Evolutionary conservation across 306 rosid genomes (phyloP), one percentile per base, ranked within the genome.

Genomic region (Vigna radiata): DNA sequence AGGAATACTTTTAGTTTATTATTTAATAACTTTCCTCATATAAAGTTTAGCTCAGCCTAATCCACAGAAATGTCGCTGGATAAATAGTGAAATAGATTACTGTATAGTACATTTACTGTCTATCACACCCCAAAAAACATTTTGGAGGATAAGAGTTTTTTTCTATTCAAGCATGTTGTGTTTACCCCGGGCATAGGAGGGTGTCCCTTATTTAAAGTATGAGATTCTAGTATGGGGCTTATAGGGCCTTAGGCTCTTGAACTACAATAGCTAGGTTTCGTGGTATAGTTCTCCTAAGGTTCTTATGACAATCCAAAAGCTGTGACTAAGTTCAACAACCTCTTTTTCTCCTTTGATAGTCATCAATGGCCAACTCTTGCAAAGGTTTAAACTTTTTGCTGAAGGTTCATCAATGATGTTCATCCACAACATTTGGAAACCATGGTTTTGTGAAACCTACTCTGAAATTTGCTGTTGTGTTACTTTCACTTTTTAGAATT

Each of bases 31-130:
- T 44, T 76, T 54, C 16, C 36, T 50, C 2, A 37, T 17, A 62
- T 46, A 63, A 69, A 69, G 27, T 68, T 62, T 16, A 33, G 50
- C 14, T 76, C 66, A 46, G 63, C 52, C 15, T 36, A 69, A 83
- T 33, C 68, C 50, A 7, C 47, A 16, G 2, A 69, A 41, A 17
- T 59, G 52, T 48, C 53, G 43, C 67, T 48, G 53, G 47, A 77
- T 11, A 68, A 77, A 5, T 49, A 47, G 39, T 43, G 62, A 56
- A 16, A 12, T 68, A 31, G 64, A 47, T 79, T 68, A 23, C 41
- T 68, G 33, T 48, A 17, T 19, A 16, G 50, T 77, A 27, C 58
- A 39, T 72, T 79, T 71, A 63, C 72, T 48, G 16, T 48, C 33
- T 60, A 36, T 46, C 58, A 8, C 23, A 12, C 46, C 60, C 31